Evolutionary conservation across 805 yeast species (phyloP).

Genomic region (Wickerhamomyces mucosus): DNA sequence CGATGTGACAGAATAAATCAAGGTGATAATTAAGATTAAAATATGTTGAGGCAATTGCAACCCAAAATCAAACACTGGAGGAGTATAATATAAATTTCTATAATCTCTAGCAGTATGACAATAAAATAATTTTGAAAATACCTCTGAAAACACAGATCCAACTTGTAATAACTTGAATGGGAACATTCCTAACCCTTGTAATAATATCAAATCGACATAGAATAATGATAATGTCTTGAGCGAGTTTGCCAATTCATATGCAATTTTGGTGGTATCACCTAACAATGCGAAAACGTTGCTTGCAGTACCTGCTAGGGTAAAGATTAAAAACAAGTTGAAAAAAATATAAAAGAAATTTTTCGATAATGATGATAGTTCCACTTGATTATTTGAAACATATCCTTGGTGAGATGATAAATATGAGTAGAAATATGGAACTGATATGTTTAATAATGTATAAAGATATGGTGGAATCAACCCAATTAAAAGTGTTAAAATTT

Average conservation of each 20-base stretch:
- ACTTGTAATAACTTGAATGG: slow-evolving; percentile 76
- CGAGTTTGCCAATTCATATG: slow-evolving; percentile 77
- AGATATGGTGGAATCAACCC: slow-evolving; percentile 88
- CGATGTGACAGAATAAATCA: slow-evolving; percentile 84
- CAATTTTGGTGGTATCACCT: slow-evolving; percentile 85
- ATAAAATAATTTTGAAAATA: slow-evolving; percentile 42
- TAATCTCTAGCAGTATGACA: slow-evolving; percentile 81
- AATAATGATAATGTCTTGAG: slow-evolving; percentile 72
- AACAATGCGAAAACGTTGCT: slow-evolving; percentile 68
- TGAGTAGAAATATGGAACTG: slow-evolving; percentile 79
- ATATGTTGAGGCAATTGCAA: slow-evolving; percentile 86
- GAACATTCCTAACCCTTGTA: slow-evolving; percentile 82
- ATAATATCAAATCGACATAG: slow-evolving; percentile 77
- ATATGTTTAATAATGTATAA: slow-evolving; percentile 73
- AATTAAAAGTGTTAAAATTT: slow-evolving; percentile 70
- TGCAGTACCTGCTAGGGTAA: slow-evolving; percentile 90
- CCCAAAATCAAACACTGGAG: slow-evolving; percentile 91
- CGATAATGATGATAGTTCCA: slow-evolving; percentile 82
- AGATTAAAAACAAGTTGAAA: slow-evolving; percentile 85
- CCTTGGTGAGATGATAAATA: slow-evolving; percentile 81
- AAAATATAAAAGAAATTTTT: slow-evolving; percentile 93
- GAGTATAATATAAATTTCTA: slow-evolving; percentile 57
- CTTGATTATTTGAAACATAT: slow-evolving; percentile 83
- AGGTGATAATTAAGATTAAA: slow-evolving; percentile 72
- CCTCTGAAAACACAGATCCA: slow-evolving; percentile 68